These are phyloP conservation scores for Lichtheimia ornata DNA, from an alignment of 371 early-diverging fungal species.

Conservation along the genomic window DNA sequence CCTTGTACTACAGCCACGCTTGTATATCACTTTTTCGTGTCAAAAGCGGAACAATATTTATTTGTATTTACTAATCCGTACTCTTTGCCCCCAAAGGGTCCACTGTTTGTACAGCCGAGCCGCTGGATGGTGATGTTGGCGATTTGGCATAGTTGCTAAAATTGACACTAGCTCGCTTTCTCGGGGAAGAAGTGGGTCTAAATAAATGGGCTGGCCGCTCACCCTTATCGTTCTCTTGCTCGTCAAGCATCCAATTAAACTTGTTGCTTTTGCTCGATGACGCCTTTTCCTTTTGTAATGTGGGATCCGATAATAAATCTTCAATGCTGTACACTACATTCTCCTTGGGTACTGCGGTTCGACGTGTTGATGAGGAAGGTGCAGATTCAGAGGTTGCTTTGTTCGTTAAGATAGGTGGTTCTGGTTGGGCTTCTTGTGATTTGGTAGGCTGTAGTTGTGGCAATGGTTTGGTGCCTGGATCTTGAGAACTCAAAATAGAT, in stretches of 20 bases:
- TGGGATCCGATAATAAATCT: constrained; percentile 43
- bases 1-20: too few relatives aligned
- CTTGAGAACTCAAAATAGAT: neutral
- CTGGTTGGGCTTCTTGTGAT: neutral
- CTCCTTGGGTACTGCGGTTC: constrained; percentile 9
- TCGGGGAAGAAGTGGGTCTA: neutral
- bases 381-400: neutral
- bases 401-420: neutral
- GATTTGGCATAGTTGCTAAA: neutral
- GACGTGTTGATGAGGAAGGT: neutral
- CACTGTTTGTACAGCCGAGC: neutral
- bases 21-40: too few relatives aligned
- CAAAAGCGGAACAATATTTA: neutral
- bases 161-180: neutral
- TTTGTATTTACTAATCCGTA: neutral
- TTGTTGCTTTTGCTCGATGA: constrained; percentile 21
- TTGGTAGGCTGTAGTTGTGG: neutral
- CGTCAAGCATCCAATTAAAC: constrained; percentile 32
- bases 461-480: neutral
- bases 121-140: neutral
- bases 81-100: neutral
- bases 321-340: constrained; percentile 42
- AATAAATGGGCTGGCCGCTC: neutral
- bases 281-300: constrained; percentile 17
- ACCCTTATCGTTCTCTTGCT: neutral